Evolutionary conservation across 2,329 filamentous ascomycete species (phyloP), one percentile per base, ranked within the genome.

Genomic region (Exophiala calicioides): DNA sequence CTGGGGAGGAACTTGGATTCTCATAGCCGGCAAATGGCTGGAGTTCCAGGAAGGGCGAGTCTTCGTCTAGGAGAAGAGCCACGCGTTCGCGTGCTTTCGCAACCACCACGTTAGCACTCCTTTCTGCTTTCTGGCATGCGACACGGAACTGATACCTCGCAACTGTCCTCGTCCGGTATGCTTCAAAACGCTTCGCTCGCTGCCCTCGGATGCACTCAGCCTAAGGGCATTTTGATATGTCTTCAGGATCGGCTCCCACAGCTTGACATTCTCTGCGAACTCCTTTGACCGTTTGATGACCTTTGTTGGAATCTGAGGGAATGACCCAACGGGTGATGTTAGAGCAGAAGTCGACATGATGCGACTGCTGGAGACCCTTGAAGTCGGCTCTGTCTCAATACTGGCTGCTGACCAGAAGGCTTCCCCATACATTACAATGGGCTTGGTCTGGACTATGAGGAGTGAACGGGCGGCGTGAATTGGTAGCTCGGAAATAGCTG

Each of bases 31-130:
- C 65, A 52, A 71, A 70, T 0, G 62, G 38, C 4, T 65, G 59
- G 3, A 72, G 56, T 27, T 72, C 68, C 1, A 71, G 56, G 44
- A 71, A 71, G 1, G 68, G 66, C 2, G 67, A 68, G 23, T 65
- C 66, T 13, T 61, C 53, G 41, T 72, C 68, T 10, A 70, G 48
- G 0, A 70, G 41, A 7, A 72, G 55, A 0, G 65, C 58, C 16
- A 72, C 59, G 23, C 69, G 58, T 43, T 71, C 69, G 38, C 68
- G 55, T 5, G 68, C 69, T 70, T 24, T 32, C 44, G 16, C 23
- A 40, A 13, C 5, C 18, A n/a, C n/a, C n/a, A n/a, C n/a, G n/a
- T n/a, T n/a, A n/a, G n/a, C n/a, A n/a, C n/a, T n/a, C n/a, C n/a
- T n/a, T n/a, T n/a, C n/a, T n/a, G n/a, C n/a, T 5, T 33, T 18